phyloP scores from a whole-genome alignment of 2,329 filamentous ascomycete genomes.

The Penicillium brevicompactum region DNA sequence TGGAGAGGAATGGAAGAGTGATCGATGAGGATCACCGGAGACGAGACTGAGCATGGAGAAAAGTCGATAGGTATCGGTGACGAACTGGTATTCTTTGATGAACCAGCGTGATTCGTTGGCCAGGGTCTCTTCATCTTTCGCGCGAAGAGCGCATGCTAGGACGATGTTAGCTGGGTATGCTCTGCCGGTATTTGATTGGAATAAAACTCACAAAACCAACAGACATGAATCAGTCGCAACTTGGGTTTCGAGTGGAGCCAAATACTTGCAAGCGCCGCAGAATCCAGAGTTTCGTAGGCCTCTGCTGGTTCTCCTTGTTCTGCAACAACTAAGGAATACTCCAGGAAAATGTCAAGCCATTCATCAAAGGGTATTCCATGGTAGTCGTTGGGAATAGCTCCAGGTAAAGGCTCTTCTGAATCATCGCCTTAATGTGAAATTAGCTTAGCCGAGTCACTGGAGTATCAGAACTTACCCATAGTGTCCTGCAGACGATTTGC shows the following conservation, averaged over 20 bases:
- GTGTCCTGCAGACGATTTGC: constrained; percentile 46
- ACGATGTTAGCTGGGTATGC: constrained; percentile 10
- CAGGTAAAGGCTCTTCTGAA: constrained; percentile 29
- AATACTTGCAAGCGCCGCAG: constrained; percentile 76
- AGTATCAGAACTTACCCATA: constrained; percentile 33
- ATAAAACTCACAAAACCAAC: constrained; percentile 66
- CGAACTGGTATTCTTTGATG: constrained; percentile 78
- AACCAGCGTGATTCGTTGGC: constrained; percentile 78
- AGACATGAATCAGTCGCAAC: constrained; percentile 72
- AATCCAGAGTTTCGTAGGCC: constrained; percentile 78
- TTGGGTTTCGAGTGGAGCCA: constrained; percentile 72
- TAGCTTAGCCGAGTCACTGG: constrained; percentile 6
- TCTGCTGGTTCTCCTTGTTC: constrained; percentile 67
- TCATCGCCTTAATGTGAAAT: constrained; percentile 22
- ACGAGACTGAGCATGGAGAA: constrained; percentile 78
- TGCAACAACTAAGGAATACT: constrained; percentile 79
- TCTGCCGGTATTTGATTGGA: background rate
- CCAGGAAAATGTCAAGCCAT: constrained; percentile 89
- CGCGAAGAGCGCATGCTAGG: constrained; percentile 76
- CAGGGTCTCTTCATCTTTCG: constrained; percentile 74
- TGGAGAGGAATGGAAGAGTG: constrained; percentile 74
- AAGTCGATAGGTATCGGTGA: constrained; percentile 80
- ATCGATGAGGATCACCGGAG: constrained; percentile 64
- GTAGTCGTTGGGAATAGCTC: constrained; percentile 58
- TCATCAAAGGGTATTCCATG: constrained; percentile 77